Conservation (phyloP, 805 yeast genomes). For the Huiozyma naganishii region DNA sequence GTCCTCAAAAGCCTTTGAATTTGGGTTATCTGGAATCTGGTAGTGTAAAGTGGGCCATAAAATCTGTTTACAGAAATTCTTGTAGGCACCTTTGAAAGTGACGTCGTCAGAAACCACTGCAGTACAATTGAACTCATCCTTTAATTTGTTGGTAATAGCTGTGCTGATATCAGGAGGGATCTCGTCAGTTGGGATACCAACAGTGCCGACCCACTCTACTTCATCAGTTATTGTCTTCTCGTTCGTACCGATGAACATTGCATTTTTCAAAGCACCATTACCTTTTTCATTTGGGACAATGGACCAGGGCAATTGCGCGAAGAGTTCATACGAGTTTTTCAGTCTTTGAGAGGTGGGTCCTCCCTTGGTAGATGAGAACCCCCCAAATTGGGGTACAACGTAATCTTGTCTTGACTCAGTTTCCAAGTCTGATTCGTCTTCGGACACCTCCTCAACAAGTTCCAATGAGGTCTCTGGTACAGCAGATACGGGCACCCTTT, state of each 20-base stretch:
- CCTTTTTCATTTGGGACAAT: conserved; percentile 63
- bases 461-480: not conserved
- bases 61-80: conserved; percentile 84
- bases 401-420: conserved; percentile 11
- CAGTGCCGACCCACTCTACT: conserved; percentile 76
- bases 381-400: conserved; percentile 49
- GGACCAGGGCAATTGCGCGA: conserved; percentile 55
- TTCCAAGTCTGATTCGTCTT: conserved; percentile 14
- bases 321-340: conserved; percentile 28
- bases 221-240: conserved; percentile 29
- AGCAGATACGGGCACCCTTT: conserved; percentile 12
- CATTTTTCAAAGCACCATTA: conserved; percentile 82
- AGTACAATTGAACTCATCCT: conserved; percentile 41
- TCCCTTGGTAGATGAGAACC: conserved; percentile 52
- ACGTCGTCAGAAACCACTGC: conserved; percentile 68
- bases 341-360: conserved; percentile 33
- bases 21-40: conserved; percentile 92
- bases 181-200: conserved; percentile 83
- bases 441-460: not conserved
- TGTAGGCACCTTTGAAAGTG: conserved; percentile 83
- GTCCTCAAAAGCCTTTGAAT: conserved; percentile 88
- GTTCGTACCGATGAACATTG: conserved; percentile 51
- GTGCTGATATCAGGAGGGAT: conserved; percentile 47
- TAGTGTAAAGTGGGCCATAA: conserved; percentile 93
- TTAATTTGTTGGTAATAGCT: conserved; percentile 41